These are phyloP conservation scores for Suillus alpinus DNA, from an alignment of 768 basidiomycete genomes.

Conservation along the genomic window DNA sequence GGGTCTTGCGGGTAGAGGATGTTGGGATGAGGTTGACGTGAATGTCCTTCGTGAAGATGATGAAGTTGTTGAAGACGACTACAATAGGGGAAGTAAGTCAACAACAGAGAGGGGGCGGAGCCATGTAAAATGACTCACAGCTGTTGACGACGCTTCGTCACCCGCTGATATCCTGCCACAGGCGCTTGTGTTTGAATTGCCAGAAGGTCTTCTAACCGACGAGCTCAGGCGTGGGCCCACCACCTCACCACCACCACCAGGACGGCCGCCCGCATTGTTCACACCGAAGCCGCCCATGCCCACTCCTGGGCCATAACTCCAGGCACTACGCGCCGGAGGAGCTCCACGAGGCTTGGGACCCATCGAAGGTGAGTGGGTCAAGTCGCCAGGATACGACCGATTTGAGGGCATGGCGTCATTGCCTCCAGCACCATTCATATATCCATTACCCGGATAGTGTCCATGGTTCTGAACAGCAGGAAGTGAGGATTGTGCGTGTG, in stretches of 20 bases:
- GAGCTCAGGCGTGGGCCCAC: conserved; percentile 66
- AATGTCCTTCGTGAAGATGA: conserved; percentile 78
- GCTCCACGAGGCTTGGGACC: conserved; percentile 29
- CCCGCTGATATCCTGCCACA: conserved; percentile 59
- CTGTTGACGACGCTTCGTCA: conserved; percentile 75
- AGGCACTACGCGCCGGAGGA: conserved; percentile 48
- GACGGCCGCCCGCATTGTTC: conserved; percentile 24
- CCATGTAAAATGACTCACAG: conserved; percentile 49
- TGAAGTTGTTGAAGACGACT: conserved; percentile 77
- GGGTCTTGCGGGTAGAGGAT: conserved; percentile 77
- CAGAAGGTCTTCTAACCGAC: conserved; percentile 44
- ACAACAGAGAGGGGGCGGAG: conserved; percentile 1
- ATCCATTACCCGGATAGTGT: conserved; percentile 27
- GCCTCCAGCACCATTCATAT: conserved; percentile 16
- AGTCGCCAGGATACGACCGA: conserved; percentile 27
- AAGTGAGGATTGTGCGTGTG: conserved; percentile 23
- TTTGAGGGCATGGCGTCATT: conserved; percentile 21
- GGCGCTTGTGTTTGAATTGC: conserved; percentile 49
- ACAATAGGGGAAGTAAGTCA: conserved; percentile 15
- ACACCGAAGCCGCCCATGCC: conserved; percentile 44
- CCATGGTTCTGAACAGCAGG: conserved; percentile 25
- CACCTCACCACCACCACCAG: conserved; percentile 37
- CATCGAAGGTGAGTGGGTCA: conserved; percentile 29
- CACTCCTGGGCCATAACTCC: conserved; percentile 70
- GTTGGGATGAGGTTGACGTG: conserved; percentile 72